Conservation (phyloP, 352 stramenopile genomes). For the Blastocystis sp. region DNA sequence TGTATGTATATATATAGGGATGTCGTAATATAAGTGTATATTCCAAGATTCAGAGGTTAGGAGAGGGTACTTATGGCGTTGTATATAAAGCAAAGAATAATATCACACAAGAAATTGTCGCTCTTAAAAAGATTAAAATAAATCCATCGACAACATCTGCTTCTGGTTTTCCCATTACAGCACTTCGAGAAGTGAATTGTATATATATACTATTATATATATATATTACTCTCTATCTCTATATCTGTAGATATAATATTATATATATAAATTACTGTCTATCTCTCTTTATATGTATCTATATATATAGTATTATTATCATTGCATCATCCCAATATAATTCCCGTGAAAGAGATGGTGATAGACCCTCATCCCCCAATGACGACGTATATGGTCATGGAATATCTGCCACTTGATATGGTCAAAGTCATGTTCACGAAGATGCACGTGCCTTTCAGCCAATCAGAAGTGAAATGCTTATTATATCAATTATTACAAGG, state of each 20-base stretch:
- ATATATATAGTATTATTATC: too few relatives aligned
- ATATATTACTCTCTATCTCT: too few relatives aligned
- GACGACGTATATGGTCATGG: slow-evolving; percentile 72
- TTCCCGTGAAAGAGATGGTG: slow-evolving; percentile 63
- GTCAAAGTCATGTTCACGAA: slow-evolving; percentile 1
- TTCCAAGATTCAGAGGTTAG: too few relatives aligned
- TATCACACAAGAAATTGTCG: slow-evolving; percentile 66
- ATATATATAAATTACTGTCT: too few relatives aligned
- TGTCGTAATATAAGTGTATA: too few relatives aligned
- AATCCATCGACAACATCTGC: slow-evolving; percentile 25
- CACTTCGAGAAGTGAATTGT: slow-evolving; percentile 59
- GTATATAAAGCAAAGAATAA: slow-evolving; percentile 81
- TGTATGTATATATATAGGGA: too few relatives aligned
- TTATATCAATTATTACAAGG: slow-evolving; percentile 54
- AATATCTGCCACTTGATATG: slow-evolving; percentile 63
- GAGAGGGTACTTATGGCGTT: slow-evolving; percentile 83
- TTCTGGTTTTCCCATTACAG: slow-evolving; percentile 57
- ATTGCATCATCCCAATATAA: slow-evolving; percentile 63
- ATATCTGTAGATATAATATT: too few relatives aligned
- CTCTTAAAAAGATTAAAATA: slow-evolving; percentile 57
- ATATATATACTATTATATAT: neutral
- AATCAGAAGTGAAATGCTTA: slow-evolving; percentile 61
- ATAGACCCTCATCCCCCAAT: slow-evolving; percentile 59
- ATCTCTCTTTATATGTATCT: too few relatives aligned
- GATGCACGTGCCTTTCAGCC: slow-evolving; percentile 37